Base-by-base conservation (phyloP, 805 yeast species). In the Yarrowia keelungensis region DNA sequence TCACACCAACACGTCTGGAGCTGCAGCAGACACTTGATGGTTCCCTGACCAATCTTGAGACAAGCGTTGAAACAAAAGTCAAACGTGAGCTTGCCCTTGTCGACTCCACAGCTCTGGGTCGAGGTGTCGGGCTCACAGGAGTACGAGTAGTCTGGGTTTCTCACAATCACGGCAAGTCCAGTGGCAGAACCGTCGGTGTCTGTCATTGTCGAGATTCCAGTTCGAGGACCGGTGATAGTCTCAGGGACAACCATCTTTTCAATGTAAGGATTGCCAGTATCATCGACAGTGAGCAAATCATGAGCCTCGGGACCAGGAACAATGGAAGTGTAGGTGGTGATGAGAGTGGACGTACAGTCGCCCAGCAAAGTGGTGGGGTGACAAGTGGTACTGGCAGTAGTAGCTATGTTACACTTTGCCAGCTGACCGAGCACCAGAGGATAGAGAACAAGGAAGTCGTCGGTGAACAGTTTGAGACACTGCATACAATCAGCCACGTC, bases 151-250 rank as follows among this genome's bases (percentile, higher is more conserved):
- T 38, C 35, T 8, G 45, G 45, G 35, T 53, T 22, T 4, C 10
- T 8, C 8, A 53, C 45, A 14, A 53, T 5, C 8, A 22, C 16
- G 7, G 45, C 45, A 14, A 53, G 45, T 9, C 59, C 59, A 10
- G 59, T 53, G 10, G 59, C 19, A 5, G 14, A 8, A 7, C 59
- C 59, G 2, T 36, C 12, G 2, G 14, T 45, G 35, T 53, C 59
- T 4, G 2, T 19, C 14, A 53, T 3, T 4, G 59, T 53, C 9
- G 45, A 35, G 5, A 39, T 11, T 4, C 59, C 59, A 7, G 59
- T 53, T 19, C 43, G 15, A 16, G 58, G 12, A 9, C 58, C 58
- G 2, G 58, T 53, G 35, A 53, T 38, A 4, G 58, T 53, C 14
- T 53, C 58, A 0, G 43, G 58, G 7, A 53, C 35, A 8, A 53